Base-by-base conservation (phyloP, 306 rosid genomes). In the Sophora flavescens region DNA sequence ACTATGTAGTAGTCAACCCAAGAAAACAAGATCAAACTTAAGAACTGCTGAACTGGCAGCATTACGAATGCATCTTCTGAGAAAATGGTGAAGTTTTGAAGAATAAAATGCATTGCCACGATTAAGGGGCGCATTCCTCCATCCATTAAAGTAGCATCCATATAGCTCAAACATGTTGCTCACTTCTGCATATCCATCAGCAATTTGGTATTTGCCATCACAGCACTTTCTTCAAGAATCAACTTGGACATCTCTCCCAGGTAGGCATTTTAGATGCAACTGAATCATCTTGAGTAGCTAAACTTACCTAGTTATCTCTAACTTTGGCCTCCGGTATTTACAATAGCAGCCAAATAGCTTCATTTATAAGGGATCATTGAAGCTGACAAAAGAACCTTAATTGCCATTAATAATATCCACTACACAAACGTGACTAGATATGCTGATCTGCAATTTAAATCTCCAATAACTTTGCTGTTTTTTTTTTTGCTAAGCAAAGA, bases 351-450 rank as follows among this genome's bases (percentile, higher is more conserved):
- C 26, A 48, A 62, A 68, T 59, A 72, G 47, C 75, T 42, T 76
- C 16, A 35, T 59, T 39, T 50, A 38, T 18, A 58, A 41, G 58
- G 28, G 15, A 48, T 8, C 68, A 50, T 7, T 50, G 76, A 76
- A 56, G 73, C 75, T 14, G 22, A 39, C 45, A 66, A 41, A 48
- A 84, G 68, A 52, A 59, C 66, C 56, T 78, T 58, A 60, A 41
- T 54, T 52, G 36, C 68, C 73, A 58, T 64, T 28, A 57, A 58
- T 36, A 22, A n/a, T 8, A 72, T 38, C 64, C 61, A 50, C 38
- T 12, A 16, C 30, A 4, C 64, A 47, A 18, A 63, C 11, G 2
- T 57, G 8, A 64, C 33, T 44, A 71, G 39, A 15, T 8, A 12
- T 13, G n/a, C n/a, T n/a, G n/a, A n/a, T n/a, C n/a, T n/a, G 62